These are phyloP conservation scores for Bothriochloa decipiens DNA, from an alignment of 176 grass and related monocot genomes.

Conservation along the genomic window DNA sequence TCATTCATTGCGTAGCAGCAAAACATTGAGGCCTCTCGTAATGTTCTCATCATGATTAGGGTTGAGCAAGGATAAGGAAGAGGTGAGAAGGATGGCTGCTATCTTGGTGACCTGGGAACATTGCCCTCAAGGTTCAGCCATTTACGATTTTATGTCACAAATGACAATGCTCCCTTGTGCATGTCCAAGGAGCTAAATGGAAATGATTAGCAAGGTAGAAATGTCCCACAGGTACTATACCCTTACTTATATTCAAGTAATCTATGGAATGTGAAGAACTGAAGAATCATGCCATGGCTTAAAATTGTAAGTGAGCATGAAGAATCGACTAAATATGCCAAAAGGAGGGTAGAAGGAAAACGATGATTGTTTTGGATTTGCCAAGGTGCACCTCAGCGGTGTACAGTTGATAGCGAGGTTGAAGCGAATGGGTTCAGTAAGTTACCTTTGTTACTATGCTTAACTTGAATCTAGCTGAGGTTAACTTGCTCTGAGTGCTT, in stretches of 20 bases:
- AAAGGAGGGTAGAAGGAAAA: background rate
- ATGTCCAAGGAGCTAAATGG: slow-evolving; percentile 28
- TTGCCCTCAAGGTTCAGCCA: background rate
- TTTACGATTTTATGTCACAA: background rate
- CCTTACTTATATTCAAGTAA: background rate
- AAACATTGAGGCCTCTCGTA: slow-evolving; percentile 9
- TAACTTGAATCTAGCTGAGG: slow-evolving; percentile 33
- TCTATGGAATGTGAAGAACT: slow-evolving; percentile 10
- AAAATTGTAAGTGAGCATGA: slow-evolving; percentile 7
- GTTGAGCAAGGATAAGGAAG: background rate
- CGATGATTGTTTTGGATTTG: background rate
- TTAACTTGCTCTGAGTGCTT: slow-evolving; percentile 8
- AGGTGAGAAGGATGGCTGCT: background rate
- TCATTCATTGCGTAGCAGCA: slow-evolving; percentile 22
- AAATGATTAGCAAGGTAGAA: slow-evolving; percentile 14
- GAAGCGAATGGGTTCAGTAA: slow-evolving; percentile 30
- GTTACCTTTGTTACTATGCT: slow-evolving; percentile 29
- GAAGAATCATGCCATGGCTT: slow-evolving; percentile 17
- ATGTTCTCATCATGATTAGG: slow-evolving; percentile 25
- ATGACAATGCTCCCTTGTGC: slow-evolving; percentile 19
- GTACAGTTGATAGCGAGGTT: background rate
- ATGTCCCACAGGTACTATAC: slow-evolving; percentile 2
- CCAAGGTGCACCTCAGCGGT: background rate
- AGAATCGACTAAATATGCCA: background rate
- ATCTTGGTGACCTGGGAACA: slow-evolving; percentile 8